Conservation (phyloP, 1,284 basidiomycete species). For the Apiotrichum laibachii region DNA sequence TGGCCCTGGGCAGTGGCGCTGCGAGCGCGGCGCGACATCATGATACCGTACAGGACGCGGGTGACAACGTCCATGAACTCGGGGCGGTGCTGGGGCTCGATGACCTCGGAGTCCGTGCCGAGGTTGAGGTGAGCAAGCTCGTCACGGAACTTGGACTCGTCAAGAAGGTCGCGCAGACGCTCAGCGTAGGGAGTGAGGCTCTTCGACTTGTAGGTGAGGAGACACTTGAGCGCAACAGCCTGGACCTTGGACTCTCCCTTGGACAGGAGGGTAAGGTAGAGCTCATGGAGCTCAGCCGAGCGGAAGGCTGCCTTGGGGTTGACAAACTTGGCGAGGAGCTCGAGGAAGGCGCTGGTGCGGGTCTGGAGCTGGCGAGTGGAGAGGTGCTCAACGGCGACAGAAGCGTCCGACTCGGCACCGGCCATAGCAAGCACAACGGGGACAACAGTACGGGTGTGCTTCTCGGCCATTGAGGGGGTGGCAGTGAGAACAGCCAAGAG, state of each 20-base stretch:
- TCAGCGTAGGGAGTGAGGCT: conserved; percentile 66
- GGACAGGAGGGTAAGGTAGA: conserved; percentile 76
- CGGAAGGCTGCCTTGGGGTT: conserved; percentile 84
- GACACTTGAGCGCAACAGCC: conserved; percentile 69
- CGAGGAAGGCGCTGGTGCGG: conserved; percentile 70
- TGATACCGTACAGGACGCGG: conserved; percentile 80
- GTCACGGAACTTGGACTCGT: conserved; percentile 85
- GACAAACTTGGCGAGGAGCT: conserved; percentile 80
- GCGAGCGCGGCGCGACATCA: conserved; percentile 77
- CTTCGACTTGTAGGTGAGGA: conserved; percentile 79
- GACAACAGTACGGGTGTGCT: conserved; percentile 75
- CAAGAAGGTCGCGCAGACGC: conserved; percentile 68
- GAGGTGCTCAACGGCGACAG: conserved; percentile 29
- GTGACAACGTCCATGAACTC: conserved; percentile 73
- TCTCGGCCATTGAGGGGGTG: conserved; percentile 69
- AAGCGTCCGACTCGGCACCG: conserved; percentile 10
- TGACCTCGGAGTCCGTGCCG: conserved; percentile 52
- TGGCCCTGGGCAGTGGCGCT: conserved; percentile 58
- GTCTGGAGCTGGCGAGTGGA: conserved; percentile 48
- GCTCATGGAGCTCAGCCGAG: conserved; percentile 63
- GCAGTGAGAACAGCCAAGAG: conserved; percentile 67
- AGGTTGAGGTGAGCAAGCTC: conserved; percentile 73
- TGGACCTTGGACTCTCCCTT: conserved; percentile 82
- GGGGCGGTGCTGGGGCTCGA: conserved; percentile 64
- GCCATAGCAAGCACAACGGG: conserved; percentile 65